Percentiles rank a stretch among this genome's conserved stretches.
These are phyloP conservation scores for Cyclocybe aegerita DNA, from an alignment of 768 basidiomycete species.

Conservation along the genomic window DNA sequence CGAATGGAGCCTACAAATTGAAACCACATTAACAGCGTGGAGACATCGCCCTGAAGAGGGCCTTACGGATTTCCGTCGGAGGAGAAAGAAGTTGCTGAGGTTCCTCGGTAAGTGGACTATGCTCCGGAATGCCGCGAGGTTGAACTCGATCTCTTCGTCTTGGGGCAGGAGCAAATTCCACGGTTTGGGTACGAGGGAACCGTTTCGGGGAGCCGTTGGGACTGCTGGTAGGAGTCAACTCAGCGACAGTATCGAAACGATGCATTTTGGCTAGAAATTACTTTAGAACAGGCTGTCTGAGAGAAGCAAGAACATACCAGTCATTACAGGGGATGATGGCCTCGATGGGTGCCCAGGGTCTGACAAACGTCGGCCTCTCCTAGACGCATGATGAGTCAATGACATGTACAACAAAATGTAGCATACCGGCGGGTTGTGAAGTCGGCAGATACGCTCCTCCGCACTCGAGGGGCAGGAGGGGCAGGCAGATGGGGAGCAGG, in stretches of 20 bases:
- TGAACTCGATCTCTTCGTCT: slow-evolving; percentile 25
- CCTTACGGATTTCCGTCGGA: neutral
- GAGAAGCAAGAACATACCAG: slow-evolving; percentile 24
- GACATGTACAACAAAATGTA: neutral
- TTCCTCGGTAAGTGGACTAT: slow-evolving; percentile 4
- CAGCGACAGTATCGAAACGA: slow-evolving; percentile 36
- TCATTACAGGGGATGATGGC: slow-evolving; percentile 26
- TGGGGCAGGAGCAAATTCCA: slow-evolving; percentile 36
- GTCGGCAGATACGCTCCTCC: neutral
- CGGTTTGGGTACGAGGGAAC: slow-evolving; percentile 39
- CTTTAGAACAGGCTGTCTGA: neutral
- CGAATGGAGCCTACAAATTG: slow-evolving; percentile 7
- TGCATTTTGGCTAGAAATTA: slow-evolving; percentile 28
- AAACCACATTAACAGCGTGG: neutral
- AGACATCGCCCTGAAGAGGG: neutral
- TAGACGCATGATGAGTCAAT: slow-evolving; percentile 1
- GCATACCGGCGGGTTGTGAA: neutral
- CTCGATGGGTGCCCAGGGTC: slow-evolving; percentile 36
- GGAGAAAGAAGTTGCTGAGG: slow-evolving; percentile 2
- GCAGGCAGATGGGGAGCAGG: neutral
- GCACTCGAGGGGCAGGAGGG: neutral
- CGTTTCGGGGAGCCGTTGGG: slow-evolving; percentile 14
- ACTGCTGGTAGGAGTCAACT: slow-evolving; percentile 3
- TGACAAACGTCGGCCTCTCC: slow-evolving; percentile 29
- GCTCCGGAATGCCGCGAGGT: slow-evolving; percentile 11